Percentiles rank a stretch among this genome's conserved stretches.
Conservation (phyloP, 768 basidiomycete species). For the Pleurotus djamor region DNA sequence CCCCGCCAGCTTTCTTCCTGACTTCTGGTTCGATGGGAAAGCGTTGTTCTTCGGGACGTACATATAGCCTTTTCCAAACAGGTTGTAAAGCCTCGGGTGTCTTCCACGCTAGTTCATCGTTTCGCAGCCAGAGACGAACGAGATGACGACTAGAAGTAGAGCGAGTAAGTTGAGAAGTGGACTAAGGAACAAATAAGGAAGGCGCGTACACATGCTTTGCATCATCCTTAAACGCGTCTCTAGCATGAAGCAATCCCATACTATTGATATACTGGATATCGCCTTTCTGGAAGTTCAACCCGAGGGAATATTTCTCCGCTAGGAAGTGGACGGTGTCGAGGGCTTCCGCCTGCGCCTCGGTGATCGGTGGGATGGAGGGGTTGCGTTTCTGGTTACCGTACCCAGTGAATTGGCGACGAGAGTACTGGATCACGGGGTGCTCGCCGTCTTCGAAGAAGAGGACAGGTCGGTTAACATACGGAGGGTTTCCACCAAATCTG, state of each 20-base stretch:
- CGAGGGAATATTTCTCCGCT: constrained; percentile 15
- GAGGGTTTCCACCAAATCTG: constrained; percentile 13
- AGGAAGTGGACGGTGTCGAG: constrained; percentile 16
- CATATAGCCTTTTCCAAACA: constrained; percentile 32
- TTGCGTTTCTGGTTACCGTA: constrained; percentile 10
- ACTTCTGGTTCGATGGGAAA: constrained; percentile 36
- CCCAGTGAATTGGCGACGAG: constrained; percentile 17
- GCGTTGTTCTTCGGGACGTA: constrained; percentile 28
- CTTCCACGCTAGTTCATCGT: constrained; percentile 36
- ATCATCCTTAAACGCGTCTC: constrained; percentile 17
- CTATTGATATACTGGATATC: constrained; percentile 19
- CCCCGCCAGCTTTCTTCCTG: constrained; percentile 13
- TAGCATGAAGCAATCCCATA: constrained; percentile 14
- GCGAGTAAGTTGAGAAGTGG: not conserved
- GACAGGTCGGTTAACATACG: constrained; percentile 12
- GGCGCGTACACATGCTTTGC: constrained; percentile 11
- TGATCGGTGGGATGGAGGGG: constrained; percentile 15
- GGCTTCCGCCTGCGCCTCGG: constrained; percentile 18
- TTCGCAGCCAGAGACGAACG: constrained; percentile 33
- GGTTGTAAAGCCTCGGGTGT: constrained; percentile 27
- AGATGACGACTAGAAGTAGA: constrained; percentile 28
- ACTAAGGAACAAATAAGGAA: not conserved
- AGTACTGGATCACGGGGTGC: constrained; percentile 15
- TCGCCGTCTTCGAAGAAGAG: constrained; percentile 13
- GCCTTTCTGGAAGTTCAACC: constrained; percentile 16